phyloP scores from a whole-genome alignment of 106 monocot genomes.

The Dendrobium chrysotoxum region DNA sequence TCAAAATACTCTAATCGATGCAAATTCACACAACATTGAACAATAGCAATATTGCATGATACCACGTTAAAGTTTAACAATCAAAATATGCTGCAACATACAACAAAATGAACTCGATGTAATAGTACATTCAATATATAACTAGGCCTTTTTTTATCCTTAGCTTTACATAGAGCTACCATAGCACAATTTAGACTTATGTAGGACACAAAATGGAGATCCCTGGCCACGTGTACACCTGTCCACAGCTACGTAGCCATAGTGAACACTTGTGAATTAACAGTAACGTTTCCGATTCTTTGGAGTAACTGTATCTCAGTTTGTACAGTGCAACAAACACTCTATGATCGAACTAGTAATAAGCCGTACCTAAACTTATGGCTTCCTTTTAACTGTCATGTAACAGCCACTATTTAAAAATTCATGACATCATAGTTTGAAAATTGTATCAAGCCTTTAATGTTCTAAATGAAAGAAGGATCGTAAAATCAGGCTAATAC shows the following conservation, averaged over 20 bases:
- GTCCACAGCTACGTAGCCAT: background rate
- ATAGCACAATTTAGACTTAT: background rate
- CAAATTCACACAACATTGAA: background rate
- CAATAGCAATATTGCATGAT: background rate
- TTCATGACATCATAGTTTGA: background rate
- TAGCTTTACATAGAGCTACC: background rate
- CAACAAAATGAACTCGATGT: background rate
- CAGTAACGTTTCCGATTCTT: background rate
- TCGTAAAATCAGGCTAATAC: background rate
- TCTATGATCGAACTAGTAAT: background rate
- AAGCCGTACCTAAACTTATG: background rate
- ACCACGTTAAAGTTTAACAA: background rate
- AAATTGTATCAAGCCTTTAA: no score
- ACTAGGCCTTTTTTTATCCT: background rate
- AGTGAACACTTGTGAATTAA: background rate
- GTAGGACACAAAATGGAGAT: background rate
- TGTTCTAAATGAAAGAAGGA: background rate
- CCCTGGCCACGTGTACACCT: background rate
- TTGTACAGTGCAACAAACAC: no score
- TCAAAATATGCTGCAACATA: background rate
- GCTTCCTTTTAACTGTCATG: background rate
- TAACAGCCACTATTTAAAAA: background rate
- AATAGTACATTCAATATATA: background rate
- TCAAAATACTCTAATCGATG: background rate
- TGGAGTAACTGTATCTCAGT: no score